Base-by-base conservation (phyloP, 805 yeast genomes). In the Pichia paraexigua region DNA sequence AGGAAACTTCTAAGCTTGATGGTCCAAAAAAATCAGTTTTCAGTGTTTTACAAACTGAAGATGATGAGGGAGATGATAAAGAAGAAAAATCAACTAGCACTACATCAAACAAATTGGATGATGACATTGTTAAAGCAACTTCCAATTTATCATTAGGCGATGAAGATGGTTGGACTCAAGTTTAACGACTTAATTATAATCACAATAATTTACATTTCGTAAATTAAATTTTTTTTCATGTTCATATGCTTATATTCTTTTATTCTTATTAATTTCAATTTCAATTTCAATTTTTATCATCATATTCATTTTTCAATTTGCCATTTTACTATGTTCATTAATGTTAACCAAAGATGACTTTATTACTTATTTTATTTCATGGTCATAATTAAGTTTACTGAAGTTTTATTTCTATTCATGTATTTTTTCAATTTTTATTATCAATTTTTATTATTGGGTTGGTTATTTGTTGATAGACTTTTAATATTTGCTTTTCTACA, bases 1-100 rank as follows among this genome's bases (percentile, higher is more conserved):
- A 30, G 11, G 49, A 48, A n/a, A 39, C 25, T n/a, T 5, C 32
- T n/a, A 7, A 53, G 21, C 62, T 62, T 49, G 74, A 64, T 48
- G 66, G 53, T 52, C 65, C 63, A 55, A 64, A 67, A 63, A 73
- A 71, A 59, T 76, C 82, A 39, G 66, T 75, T 3, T 80, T 72
- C 60, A 69, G 74, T 46, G 80, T 80, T 24, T 67, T 80, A 62
- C 70, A 76, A 48, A 64, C 62, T 49, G 82, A 79, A 32, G 82
- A 73, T 49, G 83, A 79, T 5, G 66, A 60, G 6, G 80, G 75
- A 2, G 80, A 74, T 1, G 77, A 73, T 8, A 51, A 49, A 10
- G 72, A 70, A 12, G 46, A 53, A 25, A 70, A 69, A 49, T n/a
- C 39, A 35, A 35, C 39, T 7, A 35, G 11, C 5, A 6, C 39